These are phyloP conservation scores for Penicillium frequentans DNA, from an alignment of 2,329 filamentous ascomycete genomes.

Conservation along the genomic window DNA sequence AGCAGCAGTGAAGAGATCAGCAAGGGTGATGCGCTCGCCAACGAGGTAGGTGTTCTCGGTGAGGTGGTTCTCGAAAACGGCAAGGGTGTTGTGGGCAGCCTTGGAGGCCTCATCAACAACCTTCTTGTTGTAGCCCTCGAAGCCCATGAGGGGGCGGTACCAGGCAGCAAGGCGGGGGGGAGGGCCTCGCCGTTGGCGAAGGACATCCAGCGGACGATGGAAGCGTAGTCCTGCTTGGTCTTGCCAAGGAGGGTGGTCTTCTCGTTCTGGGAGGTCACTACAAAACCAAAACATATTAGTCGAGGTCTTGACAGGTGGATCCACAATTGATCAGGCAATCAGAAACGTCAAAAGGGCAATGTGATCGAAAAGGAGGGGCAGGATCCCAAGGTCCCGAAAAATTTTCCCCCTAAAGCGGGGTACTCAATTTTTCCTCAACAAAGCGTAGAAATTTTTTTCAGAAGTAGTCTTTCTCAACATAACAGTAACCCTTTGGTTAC, in stretches of 20 bases:
- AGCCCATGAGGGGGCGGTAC: conserved; percentile 83
- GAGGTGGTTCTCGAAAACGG: conserved; percentile 82
- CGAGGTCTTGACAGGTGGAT: conserved; percentile 9
- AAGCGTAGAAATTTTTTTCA: conserved; percentile 55
- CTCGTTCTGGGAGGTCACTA: conserved; percentile 99
- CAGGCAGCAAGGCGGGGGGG: conserved; percentile 68
- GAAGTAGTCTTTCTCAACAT: conserved; percentile 77
- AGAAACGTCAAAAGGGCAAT: conserved; percentile 12
- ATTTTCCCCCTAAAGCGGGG: conserved; percentile 27
- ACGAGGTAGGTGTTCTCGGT: conserved; percentile 94
- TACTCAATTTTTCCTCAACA: conserved; percentile 46
- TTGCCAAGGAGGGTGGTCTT: conserved; percentile 99
- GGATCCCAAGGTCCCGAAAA: conserved; percentile 6
- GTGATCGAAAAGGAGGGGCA: conserved; percentile 7
- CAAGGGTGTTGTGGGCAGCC: conserved; percentile 65
- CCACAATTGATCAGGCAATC: conserved; percentile 13
- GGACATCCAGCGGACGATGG: conserved; percentile 97
- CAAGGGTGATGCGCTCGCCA: conserved; percentile 94
- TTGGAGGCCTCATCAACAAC: conserved; percentile 77
- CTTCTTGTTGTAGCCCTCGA: conserved; percentile 96
- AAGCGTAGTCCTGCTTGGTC: conserved; percentile 99
- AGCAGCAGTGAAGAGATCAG: conserved; percentile 81
- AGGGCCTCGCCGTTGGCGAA: conserved; percentile 91
- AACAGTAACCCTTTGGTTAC: conserved; percentile 38
- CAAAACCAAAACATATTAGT: conserved; percentile 27